Evolutionary conservation across 768 basidiomycete species (phyloP), one percentile per base, ranked within the genome.

Genomic region (Calocybe gangraenosa): DNA sequence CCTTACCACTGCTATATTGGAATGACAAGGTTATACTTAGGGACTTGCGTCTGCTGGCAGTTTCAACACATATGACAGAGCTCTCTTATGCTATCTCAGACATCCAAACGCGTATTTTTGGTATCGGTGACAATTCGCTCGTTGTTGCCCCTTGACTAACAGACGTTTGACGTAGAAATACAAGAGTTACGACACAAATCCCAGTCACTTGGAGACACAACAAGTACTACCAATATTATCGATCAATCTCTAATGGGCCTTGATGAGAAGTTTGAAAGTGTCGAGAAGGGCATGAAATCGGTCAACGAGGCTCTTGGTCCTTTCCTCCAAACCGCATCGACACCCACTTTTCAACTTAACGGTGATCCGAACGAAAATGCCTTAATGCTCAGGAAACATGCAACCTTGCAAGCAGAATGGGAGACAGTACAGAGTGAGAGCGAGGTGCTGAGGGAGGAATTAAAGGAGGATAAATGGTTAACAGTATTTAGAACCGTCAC

Each of bases 391-490:
- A 76, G 83, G 47, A 93, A 94, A 58, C 84, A 92, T 59, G 75
- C 79, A 11, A 73, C 84, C 9, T 67, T 95, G 41, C 55, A 81
- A 22, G 62, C 70, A 8, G 92, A 94, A 32, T 97, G 92, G 93
- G 82, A 87, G 48, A 67, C 78, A 8, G 78, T 92, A 8, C 83
- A 86, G 59, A 79, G 79, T 44, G 87, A 92, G 56, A 87, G 84
- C 44, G 83, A 87, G 35, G 80, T 84, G 20, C 66, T 97, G 47
- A 74, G 85, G 51, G 92, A 94, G 57, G 96, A 99, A 65, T 71
- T 98, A 52, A 93, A 90, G 66, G 95, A 97, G 65, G 95, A 97
- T 66, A 94, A 94, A 57, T 96, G 92, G 91, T 74, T 98, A 56
- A 87, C 87, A 9, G 90, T 97, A 17, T 97, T 97, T 66, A 79